Conservation (phyloP, 1,284 basidiomycete genomes). For the Exobasidium cylindrosporum region DNA sequence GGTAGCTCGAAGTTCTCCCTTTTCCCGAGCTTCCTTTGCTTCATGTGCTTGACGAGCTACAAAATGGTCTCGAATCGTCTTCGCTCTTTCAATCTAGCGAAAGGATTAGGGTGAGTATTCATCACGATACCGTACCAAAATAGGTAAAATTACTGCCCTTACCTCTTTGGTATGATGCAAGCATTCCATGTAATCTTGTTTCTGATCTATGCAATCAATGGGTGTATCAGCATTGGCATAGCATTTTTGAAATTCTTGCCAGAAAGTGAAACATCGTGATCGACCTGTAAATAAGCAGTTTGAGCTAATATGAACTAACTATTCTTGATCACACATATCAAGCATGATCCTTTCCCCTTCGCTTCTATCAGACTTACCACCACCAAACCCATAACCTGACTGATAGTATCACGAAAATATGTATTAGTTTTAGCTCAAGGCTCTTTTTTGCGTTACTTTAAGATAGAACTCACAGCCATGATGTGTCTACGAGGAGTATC, state of each 20-base stretch:
- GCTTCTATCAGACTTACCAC: too few species aligned
- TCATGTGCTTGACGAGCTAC: slow-evolving; percentile 37
- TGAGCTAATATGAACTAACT: slow-evolving; percentile 9
- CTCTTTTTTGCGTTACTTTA: too few species aligned
- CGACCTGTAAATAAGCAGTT: slow-evolving; percentile 62
- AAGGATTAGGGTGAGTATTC: too few species aligned
- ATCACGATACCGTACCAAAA: too few species aligned
- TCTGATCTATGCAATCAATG: slow-evolving; percentile 68
- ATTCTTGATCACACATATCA: slow-evolving; percentile 2
- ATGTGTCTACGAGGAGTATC: too few species aligned
- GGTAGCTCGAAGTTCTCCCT: slow-evolving; percentile 43
- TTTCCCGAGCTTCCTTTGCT: slow-evolving; percentile 33
- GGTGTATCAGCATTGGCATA: slow-evolving; percentile 79
- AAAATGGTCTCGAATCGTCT: slow-evolving; percentile 45
- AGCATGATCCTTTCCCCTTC: slow-evolving; percentile 14
- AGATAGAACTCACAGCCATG: background rate
- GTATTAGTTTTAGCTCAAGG: too few species aligned
- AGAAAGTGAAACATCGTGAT: slow-evolving; percentile 84
- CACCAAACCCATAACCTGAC: slow-evolving; percentile 68
- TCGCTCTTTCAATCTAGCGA: slow-evolving; percentile 37
- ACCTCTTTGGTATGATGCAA: slow-evolving; percentile 89
- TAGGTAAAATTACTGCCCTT: slow-evolving; percentile 29
- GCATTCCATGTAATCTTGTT: slow-evolving; percentile 90
- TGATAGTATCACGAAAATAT: too few species aligned
- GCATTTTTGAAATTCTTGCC: slow-evolving; percentile 77